Percentiles rank a stretch among this genome's conserved stretches.
phyloP scores from a whole-genome alignment of 2,329 filamentous ascomycete genomes.

The Xylaria sp. region DNA sequence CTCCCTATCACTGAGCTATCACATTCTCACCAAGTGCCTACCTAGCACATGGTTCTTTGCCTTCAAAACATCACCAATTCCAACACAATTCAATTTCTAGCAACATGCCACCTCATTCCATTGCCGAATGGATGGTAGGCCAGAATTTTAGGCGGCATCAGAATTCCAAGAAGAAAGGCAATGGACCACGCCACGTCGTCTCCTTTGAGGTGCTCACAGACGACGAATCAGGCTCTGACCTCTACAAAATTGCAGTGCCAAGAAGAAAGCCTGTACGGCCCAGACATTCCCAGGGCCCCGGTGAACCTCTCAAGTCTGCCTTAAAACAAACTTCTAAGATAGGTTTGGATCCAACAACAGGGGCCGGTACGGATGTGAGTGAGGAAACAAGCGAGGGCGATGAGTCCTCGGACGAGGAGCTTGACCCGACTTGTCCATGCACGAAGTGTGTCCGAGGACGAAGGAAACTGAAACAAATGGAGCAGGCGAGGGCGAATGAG shows the following conservation, averaged over 20 bases:
- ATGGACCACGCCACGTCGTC: constrained; percentile 37
- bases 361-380: constrained; percentile 36
- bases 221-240: constrained; percentile 62
- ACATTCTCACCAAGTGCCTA: background rate
- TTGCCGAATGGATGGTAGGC: constrained; percentile 55
- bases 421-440: constrained; percentile 53
- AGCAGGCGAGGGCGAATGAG: constrained; percentile 42
- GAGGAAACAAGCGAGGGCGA: constrained; percentile 37
- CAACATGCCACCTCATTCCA: constrained; percentile 53
- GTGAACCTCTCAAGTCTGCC: constrained; percentile 50
- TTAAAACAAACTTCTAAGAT: constrained; percentile 32
- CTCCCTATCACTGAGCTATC: no score
- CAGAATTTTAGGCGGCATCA: constrained; percentile 47
- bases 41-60: background rate
- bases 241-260: constrained; percentile 60
- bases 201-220: constrained; percentile 61
- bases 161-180: constrained; percentile 15
- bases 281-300: constrained; percentile 36
- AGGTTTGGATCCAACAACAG: constrained; percentile 29
- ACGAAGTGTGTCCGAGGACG: constrained; percentile 46
- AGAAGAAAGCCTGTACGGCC: constrained; percentile 47
- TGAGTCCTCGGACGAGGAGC: constrained; percentile 44
- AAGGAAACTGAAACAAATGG: constrained; percentile 44
- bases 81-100: background rate
- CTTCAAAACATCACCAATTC: constrained; percentile 6